phyloP scores from a whole-genome alignment of 1,284 basidiomycete species.

The Ceratobasidium sp. region DNA sequence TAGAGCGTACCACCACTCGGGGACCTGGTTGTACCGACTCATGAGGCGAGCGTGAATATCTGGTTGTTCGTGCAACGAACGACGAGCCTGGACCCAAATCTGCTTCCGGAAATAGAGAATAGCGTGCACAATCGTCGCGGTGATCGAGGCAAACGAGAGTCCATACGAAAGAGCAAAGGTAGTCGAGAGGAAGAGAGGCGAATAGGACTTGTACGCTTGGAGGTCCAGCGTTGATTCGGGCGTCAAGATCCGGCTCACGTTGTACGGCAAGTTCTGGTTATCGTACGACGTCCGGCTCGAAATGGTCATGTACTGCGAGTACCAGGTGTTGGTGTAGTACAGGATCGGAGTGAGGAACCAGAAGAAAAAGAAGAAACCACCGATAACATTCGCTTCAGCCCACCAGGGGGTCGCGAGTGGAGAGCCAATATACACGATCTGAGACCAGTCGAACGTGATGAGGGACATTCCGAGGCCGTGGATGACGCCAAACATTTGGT shows the following conservation, averaged over 20 bases:
- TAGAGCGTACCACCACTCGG: slow-evolving; percentile 69
- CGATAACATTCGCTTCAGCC: slow-evolving; percentile 78
- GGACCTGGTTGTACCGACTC: slow-evolving; percentile 79
- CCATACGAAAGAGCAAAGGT: slow-evolving; percentile 77
- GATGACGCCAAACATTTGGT: slow-evolving; percentile 83
- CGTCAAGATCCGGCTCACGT: slow-evolving; percentile 73
- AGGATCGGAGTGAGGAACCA: slow-evolving; percentile 78
- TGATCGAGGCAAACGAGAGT: slow-evolving; percentile 73
- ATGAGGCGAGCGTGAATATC: slow-evolving; percentile 88
- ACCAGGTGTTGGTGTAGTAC: slow-evolving; percentile 63
- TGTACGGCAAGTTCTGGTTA: slow-evolving; percentile 73
- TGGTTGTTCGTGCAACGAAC: slow-evolving; percentile 73
- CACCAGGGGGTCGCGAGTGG: slow-evolving; percentile 68
- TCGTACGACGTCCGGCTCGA: slow-evolving; percentile 68
- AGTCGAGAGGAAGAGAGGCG: slow-evolving; percentile 82
- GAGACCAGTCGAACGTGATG: slow-evolving; percentile 67
- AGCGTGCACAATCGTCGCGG: slow-evolving; percentile 78
- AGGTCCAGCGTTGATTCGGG: slow-evolving; percentile 68
- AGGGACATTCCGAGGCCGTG: slow-evolving; percentile 58
- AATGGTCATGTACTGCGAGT: slow-evolving; percentile 65
- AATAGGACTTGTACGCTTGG: slow-evolving; percentile 78
- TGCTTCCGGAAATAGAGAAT: slow-evolving; percentile 80
- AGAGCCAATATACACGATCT: slow-evolving; percentile 63
- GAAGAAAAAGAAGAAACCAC: slow-evolving; percentile 81
- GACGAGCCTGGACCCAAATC: slow-evolving; percentile 69